Conservation (phyloP, 2,329 filamentous ascomycete species). For the Penicillium freii region DNA sequence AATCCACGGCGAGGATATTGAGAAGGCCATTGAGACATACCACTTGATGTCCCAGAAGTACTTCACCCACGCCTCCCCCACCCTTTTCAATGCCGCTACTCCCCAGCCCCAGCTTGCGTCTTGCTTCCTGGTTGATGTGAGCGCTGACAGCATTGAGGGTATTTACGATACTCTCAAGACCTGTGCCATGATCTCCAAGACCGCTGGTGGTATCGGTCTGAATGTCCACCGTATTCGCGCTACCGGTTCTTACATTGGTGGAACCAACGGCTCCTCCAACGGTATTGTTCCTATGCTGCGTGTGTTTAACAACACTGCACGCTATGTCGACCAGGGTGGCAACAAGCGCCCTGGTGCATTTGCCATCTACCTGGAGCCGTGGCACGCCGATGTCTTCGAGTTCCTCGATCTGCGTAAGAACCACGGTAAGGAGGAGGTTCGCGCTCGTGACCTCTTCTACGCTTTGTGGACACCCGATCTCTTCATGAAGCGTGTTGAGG, state of each 20-base stretch:
- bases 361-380: constrained; percentile 97
- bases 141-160: constrained; percentile 98
- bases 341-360: constrained; percentile 99
- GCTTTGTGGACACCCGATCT: constrained; percentile 98
- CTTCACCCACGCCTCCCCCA: constrained; percentile 97
- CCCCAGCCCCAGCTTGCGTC: constrained; percentile 93
- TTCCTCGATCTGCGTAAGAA: constrained; percentile 99
- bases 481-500: constrained; percentile 99
- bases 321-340: constrained; percentile 97
- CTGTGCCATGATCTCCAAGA: constrained; percentile 99
- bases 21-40: constrained; percentile 95
- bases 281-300: constrained; percentile 97
- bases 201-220: constrained; percentile 93
- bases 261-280: constrained; percentile 97
- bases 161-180: constrained; percentile 99
- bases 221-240: constrained; percentile 96
- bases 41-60: constrained; percentile 98
- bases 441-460: constrained; percentile 95
- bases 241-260: constrained; percentile 95
- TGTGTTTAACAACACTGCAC: constrained; percentile 98
- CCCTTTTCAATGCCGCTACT: constrained; percentile 96
- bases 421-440: constrained; percentile 97
- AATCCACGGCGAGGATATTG: constrained; percentile 92
- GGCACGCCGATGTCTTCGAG: constrained; percentile 96
- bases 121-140: constrained; percentile 99